These are phyloP conservation scores for Chrysosphaeria jannelii DNA, from an alignment of 2,329 filamentous ascomycete species.

Conservation along the genomic window DNA sequence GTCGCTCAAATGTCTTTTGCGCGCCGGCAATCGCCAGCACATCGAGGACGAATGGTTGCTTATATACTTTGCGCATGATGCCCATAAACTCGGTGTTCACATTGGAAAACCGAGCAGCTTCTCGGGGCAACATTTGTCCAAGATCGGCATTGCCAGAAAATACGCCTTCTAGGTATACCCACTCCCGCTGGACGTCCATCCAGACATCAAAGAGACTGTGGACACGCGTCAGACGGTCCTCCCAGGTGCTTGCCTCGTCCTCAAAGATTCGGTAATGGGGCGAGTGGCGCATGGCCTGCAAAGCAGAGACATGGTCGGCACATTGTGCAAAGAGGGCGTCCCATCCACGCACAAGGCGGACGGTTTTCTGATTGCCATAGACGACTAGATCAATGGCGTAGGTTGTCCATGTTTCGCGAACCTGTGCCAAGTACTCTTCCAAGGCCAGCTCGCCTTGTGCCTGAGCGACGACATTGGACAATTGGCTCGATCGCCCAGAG, in stretches of 20 bases:
- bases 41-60: conserved; percentile 82
- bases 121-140: conserved; percentile 86
- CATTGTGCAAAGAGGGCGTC: conserved; percentile 96
- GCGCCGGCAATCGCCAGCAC: conserved; percentile 87
- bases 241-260: conserved; percentile 86
- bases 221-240: conserved; percentile 90
- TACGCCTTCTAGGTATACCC: conserved; percentile 96
- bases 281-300: conserved; percentile 96
- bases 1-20: conserved; percentile 78
- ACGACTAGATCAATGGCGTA: conserved; percentile 84
- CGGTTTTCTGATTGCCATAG: conserved; percentile 98
- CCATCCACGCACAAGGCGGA: conserved; percentile 87
- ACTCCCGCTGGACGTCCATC: conserved; percentile 99
- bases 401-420: conserved; percentile 87
- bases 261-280: conserved; percentile 99
- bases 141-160: conserved; percentile 98
- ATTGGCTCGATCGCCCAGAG: conserved; percentile 55
- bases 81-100: conserved; percentile 97
- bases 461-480: conserved; percentile 80
- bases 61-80: conserved; percentile 99
- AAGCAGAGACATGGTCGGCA: conserved; percentile 86
- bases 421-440: conserved; percentile 88
- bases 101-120: conserved; percentile 91
- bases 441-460: conserved; percentile 95
- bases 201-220: conserved; percentile 97